Evolutionary conservation across 768 basidiomycete species (phyloP), one percentile per base, ranked within the genome.

Genomic region (Vararia minispora): DNA sequence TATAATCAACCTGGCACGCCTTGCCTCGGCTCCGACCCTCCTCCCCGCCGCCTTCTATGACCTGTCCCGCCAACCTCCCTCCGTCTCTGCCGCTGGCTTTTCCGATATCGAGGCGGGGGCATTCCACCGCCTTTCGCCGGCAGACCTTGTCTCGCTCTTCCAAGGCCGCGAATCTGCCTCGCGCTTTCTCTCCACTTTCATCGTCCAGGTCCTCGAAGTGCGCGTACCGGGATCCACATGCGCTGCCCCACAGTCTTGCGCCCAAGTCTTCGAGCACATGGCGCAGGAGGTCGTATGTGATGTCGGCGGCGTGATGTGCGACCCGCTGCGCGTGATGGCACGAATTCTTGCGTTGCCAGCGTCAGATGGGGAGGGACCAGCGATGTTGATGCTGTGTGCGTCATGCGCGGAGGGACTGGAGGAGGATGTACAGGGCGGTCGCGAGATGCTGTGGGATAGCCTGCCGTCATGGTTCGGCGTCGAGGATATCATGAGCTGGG

Each of bases 11-110:
- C 58, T 85, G 4, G 80, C 79, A 16, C 66, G 73, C 41, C 68
- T 71, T 39, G 66, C 69, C 20, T 58, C 71, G 28, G 65, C 74
- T 0, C 61, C 60, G 0, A 69, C 74, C 46, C 69, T 86, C 24
- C 63, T 85, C 3, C 80, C 82, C 4, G 69, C 83, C 21, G 82
- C 82, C 5, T 82, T 83, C 58, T 87, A 87, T 55, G 84, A 86
- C 54, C 69, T 87, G 28, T 84, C 78, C 16, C 78, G 84, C 28
- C 72, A 61, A 48, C 59, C 70, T 22, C 74, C 79, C 2, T 82
- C 75, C 49, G 71, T 74, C 34, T 71, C 74, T 24, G 70, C 71
- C 21, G 55, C 63, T 5, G 80, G 78, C 5, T 62, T 68, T 52
- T 63, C 57, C 39, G 65, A 56, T 45, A 49, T 59, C 14, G 41